Percentiles rank a stretch among this genome's conserved stretches.
phyloP scores from a whole-genome alignment of 176 grass and related monocot genomes.

The Triticum turgidum region DNA sequence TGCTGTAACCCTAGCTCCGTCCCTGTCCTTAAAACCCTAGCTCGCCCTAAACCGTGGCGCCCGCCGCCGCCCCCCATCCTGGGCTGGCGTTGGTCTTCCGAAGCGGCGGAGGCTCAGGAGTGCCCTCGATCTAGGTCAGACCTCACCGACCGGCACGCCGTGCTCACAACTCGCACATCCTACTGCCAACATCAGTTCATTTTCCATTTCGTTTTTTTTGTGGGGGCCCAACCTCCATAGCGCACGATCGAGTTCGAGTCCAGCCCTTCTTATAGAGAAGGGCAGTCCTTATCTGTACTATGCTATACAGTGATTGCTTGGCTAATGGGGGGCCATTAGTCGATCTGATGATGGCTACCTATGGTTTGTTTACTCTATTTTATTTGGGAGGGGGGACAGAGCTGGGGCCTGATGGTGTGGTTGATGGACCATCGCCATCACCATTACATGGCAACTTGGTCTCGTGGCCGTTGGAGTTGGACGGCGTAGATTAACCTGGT shows the following conservation, averaged over 20 bases:
- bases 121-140: neutral
- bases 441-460: neutral
- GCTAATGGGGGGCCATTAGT: neutral
- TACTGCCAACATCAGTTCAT: neutral
- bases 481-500: neutral
- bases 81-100: neutral
- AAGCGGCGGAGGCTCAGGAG: constrained; percentile 1
- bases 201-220: neutral
- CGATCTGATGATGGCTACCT: neutral
- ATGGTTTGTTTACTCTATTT: neutral
- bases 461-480: neutral
- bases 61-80: neutral
- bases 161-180: neutral
- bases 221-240: neutral
- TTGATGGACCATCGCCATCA: neutral
- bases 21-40: neutral
- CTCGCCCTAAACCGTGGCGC: neutral
- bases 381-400: neutral
- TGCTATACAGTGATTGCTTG: neutral
- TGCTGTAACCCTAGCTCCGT: neutral
- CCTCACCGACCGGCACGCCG: neutral
- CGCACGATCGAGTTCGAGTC: neutral
- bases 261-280: neutral
- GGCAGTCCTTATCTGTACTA: neutral
- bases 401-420: neutral